Evolutionary conservation across 257 asterid species (phyloP), one percentile per base, ranked within the genome.

Genomic region (Schizonepeta tenuifolia): DNA sequence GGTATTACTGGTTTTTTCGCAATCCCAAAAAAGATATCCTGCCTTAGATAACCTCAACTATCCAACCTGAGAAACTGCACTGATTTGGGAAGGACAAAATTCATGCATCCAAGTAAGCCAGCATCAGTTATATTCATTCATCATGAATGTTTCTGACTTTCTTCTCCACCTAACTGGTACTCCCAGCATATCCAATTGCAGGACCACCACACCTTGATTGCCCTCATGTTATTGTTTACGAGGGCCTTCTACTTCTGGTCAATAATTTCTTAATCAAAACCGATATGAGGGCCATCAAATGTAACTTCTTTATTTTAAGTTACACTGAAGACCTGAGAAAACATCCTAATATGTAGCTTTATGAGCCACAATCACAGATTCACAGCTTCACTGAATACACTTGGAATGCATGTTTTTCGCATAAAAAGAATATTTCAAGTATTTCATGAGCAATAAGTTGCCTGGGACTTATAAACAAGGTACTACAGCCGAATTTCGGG

Each of bases 91-190:
- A 28, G 33, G 33, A 28, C 33, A 4, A 28, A 28, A 28, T 28
- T 28, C 33, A 3, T 3, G 33, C 33, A 28, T 28, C 33, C 33
- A 28, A 28, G 33, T 28, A 28, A 28, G 33, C 33, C 33, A 28
- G 33, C 33, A 28, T 28, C 2, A 28, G 3, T 28, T 28, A 28
- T 28, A 28, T 28, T 28, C 33, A 28, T 28, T 28, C 33, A 1
- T 28, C 60, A 49, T n/a, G 4, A 50, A 50, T 17, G 56, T 17
- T 18, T 13, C 22, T 17, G 9, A 5, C 21, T 49, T 57, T 26
- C 63, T 58, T 58, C 62, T 51, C 36, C 61, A 58, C 43, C 65
- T 28, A 13, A 44, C 65, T 31, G 22, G 21, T 13, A 28, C 65
- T 58, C 5, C 44, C 41, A 58, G 13, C 41, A 28, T 12, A 54